Evolutionary conservation across 2,329 filamentous ascomycete genomes (phyloP).

Genomic region (Arthrobotrys megalospora): DNA sequence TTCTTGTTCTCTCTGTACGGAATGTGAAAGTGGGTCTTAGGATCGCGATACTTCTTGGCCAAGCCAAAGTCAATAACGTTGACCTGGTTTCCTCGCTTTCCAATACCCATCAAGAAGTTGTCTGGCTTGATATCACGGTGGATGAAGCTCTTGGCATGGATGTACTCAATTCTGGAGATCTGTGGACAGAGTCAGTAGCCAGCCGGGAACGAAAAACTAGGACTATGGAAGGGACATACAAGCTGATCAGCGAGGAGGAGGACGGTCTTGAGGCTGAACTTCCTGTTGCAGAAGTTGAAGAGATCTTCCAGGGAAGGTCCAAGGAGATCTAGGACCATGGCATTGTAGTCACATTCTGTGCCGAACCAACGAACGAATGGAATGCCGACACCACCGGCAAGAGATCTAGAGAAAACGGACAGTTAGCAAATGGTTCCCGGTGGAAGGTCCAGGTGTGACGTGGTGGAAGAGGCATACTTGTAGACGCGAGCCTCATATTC

Average conservation of each 20-base stretch:
- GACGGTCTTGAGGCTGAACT: slow-evolving; percentile 99
- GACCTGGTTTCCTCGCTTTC: slow-evolving; percentile 99
- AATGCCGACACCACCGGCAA: slow-evolving; percentile 96
- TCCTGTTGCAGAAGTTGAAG: slow-evolving; percentile 99
- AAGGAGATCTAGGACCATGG: slow-evolving; percentile 98
- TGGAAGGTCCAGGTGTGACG: background rate
- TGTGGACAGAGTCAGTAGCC: slow-evolving; percentile 38
- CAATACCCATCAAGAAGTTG: slow-evolving; percentile 86
- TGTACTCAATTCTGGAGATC: slow-evolving; percentile 98
- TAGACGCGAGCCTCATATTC: slow-evolving; percentile 98
- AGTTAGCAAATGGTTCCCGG: slow-evolving; percentile 8
- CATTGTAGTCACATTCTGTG: slow-evolving; percentile 99
- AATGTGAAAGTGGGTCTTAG: slow-evolving; percentile 99
- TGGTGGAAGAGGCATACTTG: slow-evolving; percentile 71
- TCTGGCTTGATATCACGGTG: slow-evolving; percentile 99
- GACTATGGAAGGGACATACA: slow-evolving; percentile 40
- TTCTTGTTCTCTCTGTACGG: slow-evolving; percentile 99
- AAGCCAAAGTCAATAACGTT: slow-evolving; percentile 99
- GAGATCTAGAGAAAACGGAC: slow-evolving; percentile 73
- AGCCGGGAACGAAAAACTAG: background rate
- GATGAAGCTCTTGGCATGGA: slow-evolving; percentile 99
- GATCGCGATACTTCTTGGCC: slow-evolving; percentile 99
- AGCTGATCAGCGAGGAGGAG: slow-evolving; percentile 93
- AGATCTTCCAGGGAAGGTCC: slow-evolving; percentile 96
- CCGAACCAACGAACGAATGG: slow-evolving; percentile 99